Evolutionary conservation across 345 rosid genomes (phyloP), one percentile per base, ranked within the genome.

Genomic region (Reutealis trisperma): DNA sequence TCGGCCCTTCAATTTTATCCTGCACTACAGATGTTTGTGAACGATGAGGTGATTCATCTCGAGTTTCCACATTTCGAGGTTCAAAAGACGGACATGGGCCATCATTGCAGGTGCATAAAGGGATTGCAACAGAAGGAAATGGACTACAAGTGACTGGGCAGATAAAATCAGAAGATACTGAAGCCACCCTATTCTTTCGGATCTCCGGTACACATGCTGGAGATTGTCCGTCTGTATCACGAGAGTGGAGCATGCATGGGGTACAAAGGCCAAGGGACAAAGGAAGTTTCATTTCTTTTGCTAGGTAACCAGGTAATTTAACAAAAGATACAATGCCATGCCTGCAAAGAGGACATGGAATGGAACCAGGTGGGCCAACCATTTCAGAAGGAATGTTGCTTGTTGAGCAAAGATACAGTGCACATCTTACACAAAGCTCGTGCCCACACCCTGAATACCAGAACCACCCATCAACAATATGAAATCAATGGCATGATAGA

Each of bases 301-400:
- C 86, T 0, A 83, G 84, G 74, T 95, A 96, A 75, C 95, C 89
- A 0, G 95, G 90, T 62, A 92, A 78, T 74, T 90, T 91, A 62
- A 74, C 73, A 16, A 96, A 96, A 32, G 95, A 89, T 13, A 89
- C 88, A 68, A 93, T 92, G 62, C 94, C 94, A 15, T 90, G 92
- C 83, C 99, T 91, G 76, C 99, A 96, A 52, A 96, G 97, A 42
- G 99, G 98, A 77, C 99, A 96, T 7, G 99, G 98, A 62, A 96
- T 90, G 57, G 97, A 90, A 12, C 99, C 99, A 3, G 92, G 90
- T 3, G 90, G 98, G 45, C 83, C 91, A 8, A 80, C 83, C 71
- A 83, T 76, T 64, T 91, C 94, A 0, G 95, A 87, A 54, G 97
- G 84, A 30, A 86, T 82, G 81, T 84, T 89, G 88, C 95, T 89